Evolutionary conservation across 768 basidiomycete species (phyloP), one percentile per base, ranked within the genome.

Genomic region (Agaricus subrufescens): DNA sequence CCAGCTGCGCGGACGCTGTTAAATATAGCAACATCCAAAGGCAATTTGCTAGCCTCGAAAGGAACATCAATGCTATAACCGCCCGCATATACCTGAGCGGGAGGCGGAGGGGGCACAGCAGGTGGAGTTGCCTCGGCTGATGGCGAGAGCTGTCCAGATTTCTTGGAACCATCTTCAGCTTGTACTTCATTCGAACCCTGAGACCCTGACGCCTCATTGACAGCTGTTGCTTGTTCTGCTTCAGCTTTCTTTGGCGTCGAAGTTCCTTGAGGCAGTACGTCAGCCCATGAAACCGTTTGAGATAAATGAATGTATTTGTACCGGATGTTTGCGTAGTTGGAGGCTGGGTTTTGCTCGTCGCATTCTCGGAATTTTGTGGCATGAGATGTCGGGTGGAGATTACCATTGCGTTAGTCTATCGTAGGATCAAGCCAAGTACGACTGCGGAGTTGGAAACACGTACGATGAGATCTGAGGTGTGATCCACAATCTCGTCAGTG

Each of bases 1-100:
- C 89, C 91, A 3, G 87, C 88, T 1, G 91, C 87, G n/a, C 92
- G 79, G 8, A 92, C 83, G 62, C 92, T 90, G 66, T 96, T 94
- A 72, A 91, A 91, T 58, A 97, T 90, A 7, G 93, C 94, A 9
- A 95, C 88, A 65, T 97, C 94, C 54, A 97, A 74, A 1, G 95
- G 94, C 40, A 95, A 75, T 68, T 94, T 95, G 69, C 87, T 86
- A 19, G 94, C 89, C 71, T 95, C 94, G 63, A 83, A 86, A 54
- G 79, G 79, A 3, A 95, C 81, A 67, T 96, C 94, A 65, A 93
- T 86, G 6, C 80, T 74, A 58, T 75, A 78, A 12, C 79, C 81
- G 56, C 73, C 65, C 60, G 75, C 73, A 48, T 69, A 70, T 11
- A 66, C 64, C 10, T 65, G 63, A 23, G 69, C 65, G 12, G 70